Evolutionary conservation across 768 basidiomycete genomes (phyloP).

Genomic region (Auriscalpium microsporum): DNA sequence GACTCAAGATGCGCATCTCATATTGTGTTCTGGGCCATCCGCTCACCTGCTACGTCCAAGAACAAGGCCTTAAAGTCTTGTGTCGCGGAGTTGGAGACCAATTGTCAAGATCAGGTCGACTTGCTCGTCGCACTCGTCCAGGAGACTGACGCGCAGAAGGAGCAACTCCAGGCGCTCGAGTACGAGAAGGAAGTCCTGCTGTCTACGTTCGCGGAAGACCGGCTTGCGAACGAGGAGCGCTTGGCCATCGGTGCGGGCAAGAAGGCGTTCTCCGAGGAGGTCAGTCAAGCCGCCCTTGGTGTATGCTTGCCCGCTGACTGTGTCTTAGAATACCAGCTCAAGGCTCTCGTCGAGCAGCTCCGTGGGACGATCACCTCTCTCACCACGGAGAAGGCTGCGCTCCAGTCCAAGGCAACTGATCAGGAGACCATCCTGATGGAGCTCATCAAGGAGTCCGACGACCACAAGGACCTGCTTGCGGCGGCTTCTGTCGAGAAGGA

Average conservation of each 20-base stretch:
- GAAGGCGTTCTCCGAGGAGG: not conserved
- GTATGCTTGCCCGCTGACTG: not conserved
- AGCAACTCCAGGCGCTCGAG: not conserved
- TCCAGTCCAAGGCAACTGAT: not conserved
- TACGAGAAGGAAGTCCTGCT: not conserved
- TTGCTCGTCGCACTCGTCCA: not conserved
- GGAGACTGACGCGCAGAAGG: not conserved
- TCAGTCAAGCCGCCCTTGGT: not conserved
- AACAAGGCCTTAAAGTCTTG: not conserved
- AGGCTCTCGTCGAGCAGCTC: not conserved
- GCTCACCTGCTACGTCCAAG: not conserved
- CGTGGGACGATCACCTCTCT: not conserved
- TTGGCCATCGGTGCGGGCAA: not conserved
- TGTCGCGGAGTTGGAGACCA: not conserved
- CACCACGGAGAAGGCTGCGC: not conserved
- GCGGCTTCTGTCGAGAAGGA: not conserved
- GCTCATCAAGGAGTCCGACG: not conserved
- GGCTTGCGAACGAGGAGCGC: not conserved
- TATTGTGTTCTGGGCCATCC: not conserved
- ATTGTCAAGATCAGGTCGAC: not conserved
- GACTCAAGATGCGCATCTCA: not conserved
- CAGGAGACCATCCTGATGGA: not conserved
- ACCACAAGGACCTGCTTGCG: not conserved
- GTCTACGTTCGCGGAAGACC: not conserved
- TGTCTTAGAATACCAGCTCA: not conserved